These are phyloP conservation scores for Takashimella tepidaria DNA, from an alignment of 1,284 basidiomycete species.

Conservation along the genomic window DNA sequence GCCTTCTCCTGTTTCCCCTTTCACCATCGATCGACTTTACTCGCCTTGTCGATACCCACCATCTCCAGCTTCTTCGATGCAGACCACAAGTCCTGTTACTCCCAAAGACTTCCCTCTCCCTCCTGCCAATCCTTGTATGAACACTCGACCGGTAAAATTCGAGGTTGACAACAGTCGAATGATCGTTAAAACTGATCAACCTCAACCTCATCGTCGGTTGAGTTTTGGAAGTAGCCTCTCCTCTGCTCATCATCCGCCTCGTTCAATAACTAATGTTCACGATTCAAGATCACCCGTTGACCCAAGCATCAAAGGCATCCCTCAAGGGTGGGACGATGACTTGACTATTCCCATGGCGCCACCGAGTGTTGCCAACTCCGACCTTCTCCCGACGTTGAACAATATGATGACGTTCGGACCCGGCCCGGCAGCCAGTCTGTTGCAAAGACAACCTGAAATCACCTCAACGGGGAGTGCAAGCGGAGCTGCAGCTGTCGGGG, in stretches of 20 bases:
- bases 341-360: conserved; percentile 2
- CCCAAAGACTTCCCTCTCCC: neutral
- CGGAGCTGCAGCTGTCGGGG: neutral
- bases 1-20: neutral
- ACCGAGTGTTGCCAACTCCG: neutral
- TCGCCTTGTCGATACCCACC: neutral
- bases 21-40: neutral
- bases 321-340: conserved; percentile 28
- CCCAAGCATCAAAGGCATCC: conserved; percentile 18
- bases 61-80: neutral
- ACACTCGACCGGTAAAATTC: neutral
- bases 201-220: neutral
- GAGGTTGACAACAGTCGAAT: neutral
- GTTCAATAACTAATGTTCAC: neutral
- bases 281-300: conserved; percentile 1
- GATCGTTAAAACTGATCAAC: neutral
- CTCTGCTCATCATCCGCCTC: neutral
- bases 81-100: neutral
- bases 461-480: too few relatives aligned
- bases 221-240: neutral
- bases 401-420: neutral
- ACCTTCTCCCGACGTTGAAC: neutral
- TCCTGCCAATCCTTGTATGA: neutral
- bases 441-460: too few relatives aligned
- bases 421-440: neutral